Percentiles rank a stretch among this genome's conserved stretches.
These are phyloP conservation scores for Powellomyces hirtus DNA, from an alignment of 192 early-diverging fungal species.

Conservation along the genomic window DNA sequence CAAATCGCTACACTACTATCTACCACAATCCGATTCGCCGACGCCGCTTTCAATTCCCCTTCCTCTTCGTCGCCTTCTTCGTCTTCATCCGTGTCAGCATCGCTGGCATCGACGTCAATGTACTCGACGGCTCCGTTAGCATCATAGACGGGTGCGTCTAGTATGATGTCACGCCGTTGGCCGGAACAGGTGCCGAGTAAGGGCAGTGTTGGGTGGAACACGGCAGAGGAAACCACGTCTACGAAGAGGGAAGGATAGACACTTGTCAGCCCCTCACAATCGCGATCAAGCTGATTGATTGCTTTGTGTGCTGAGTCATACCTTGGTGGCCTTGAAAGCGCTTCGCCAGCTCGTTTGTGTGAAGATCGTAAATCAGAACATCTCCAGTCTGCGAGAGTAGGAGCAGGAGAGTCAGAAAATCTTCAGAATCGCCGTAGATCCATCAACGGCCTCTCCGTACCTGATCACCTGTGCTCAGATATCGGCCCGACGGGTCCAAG, in stretches of 20 bases:
- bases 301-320: neutral
- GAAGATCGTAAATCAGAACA: slow-evolving; percentile 36
- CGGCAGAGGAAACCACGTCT: slow-evolving; percentile 59
- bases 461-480: slow-evolving; percentile 62
- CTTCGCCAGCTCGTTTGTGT: slow-evolving; percentile 17
- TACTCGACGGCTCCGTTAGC: neutral
- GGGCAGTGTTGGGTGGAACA: slow-evolving; percentile 65
- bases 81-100: neutral
- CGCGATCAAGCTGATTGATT: neutral
- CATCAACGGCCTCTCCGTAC: slow-evolving; percentile 15
- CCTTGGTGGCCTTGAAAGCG: slow-evolving; percentile 11
- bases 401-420: neutral
- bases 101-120: neutral
- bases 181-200: slow-evolving; percentile 72
- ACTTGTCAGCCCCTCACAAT: neutral
- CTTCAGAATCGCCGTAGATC: neutral
- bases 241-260: neutral
- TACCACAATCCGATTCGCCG: neutral
- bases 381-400: slow-evolving; percentile 39
- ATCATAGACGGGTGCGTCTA: neutral
- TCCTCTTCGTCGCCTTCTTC: neutral
- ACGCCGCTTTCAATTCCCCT: neutral
- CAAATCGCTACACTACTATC: slow-evolving; percentile 16
- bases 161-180: slow-evolving; percentile 46
- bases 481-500: slow-evolving; percentile 58